Conservation (phyloP, 768 basidiomycete genomes). For the Cyathus striatus region DNA sequence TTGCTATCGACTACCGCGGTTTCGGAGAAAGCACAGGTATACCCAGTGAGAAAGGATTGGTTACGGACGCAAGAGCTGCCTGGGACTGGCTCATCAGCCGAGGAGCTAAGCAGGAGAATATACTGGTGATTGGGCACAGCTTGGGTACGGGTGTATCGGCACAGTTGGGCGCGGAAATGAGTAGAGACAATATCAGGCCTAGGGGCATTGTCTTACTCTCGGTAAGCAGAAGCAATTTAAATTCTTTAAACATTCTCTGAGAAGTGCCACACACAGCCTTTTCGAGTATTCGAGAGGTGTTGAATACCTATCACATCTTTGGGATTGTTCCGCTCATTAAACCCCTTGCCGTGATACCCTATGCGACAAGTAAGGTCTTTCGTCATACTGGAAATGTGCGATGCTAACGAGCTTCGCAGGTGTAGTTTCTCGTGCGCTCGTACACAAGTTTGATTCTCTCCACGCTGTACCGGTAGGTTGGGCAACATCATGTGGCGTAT, state of each 20-base stretch:
- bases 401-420: constrained; percentile 28
- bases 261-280: constrained; percentile 43
- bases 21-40: constrained; percentile 82
- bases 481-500: not conserved
- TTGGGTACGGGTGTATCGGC: constrained; percentile 80
- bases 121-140: constrained; percentile 83
- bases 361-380: constrained; percentile 50
- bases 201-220: constrained; percentile 48
- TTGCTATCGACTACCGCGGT: constrained; percentile 89
- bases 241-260: constrained; percentile 16
- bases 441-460: constrained; percentile 59
- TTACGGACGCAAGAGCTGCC: constrained; percentile 67
- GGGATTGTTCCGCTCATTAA: constrained; percentile 68
- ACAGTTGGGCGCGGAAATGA: constrained; percentile 42
- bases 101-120: constrained; percentile 50
- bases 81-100: constrained; percentile 71
- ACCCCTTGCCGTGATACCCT: constrained; percentile 66
- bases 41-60: constrained; percentile 73
- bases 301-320: constrained; percentile 67
- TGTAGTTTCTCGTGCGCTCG: constrained; percentile 41
- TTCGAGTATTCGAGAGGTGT: constrained; percentile 52
- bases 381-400: not conserved
- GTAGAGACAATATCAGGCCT: constrained; percentile 31
- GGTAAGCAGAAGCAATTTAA: no score
- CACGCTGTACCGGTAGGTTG: constrained; percentile 4